Conservation (phyloP, 2,329 filamentous ascomycete genomes). For the Colletotrichum godetiae region DNA sequence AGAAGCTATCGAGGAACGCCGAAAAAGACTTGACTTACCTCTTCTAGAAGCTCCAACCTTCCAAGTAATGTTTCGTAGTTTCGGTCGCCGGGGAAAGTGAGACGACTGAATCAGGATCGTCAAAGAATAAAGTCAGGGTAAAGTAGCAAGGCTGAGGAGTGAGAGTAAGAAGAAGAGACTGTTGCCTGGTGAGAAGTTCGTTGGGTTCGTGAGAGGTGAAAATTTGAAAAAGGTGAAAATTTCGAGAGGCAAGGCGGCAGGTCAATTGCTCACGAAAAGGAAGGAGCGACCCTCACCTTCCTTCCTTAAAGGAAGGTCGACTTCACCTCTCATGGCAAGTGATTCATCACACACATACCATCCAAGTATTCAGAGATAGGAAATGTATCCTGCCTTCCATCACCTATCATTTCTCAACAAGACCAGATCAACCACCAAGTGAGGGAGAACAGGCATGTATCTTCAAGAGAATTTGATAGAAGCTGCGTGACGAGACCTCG, state of each 20-base stretch:
- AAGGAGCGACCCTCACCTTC: background rate
- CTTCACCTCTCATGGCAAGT: background rate
- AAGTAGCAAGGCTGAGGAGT: background rate
- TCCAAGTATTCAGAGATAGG: too few species aligned
- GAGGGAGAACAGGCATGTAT: background rate
- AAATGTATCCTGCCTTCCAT: too few species aligned
- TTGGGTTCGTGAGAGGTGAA: background rate
- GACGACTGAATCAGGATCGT: background rate
- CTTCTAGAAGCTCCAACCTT: background rate
- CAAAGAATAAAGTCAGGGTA: background rate
- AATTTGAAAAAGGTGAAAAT: background rate
- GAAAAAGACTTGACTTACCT: background rate
- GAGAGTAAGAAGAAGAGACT: background rate
- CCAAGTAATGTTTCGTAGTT: background rate
- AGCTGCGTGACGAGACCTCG: background rate
- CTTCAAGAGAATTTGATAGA: background rate
- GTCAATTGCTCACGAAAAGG: background rate
- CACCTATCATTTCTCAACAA: too few species aligned
- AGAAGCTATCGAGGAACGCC: too few species aligned
- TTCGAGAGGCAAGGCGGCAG: too few species aligned
- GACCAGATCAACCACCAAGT: too few species aligned
- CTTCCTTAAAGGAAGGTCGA: background rate
- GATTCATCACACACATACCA: background rate
- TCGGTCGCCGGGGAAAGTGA: background rate
- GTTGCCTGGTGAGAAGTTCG: background rate